Evolutionary conservation across 1,284 basidiomycete species (phyloP).

Genomic region (Xanthoconium separans): DNA sequence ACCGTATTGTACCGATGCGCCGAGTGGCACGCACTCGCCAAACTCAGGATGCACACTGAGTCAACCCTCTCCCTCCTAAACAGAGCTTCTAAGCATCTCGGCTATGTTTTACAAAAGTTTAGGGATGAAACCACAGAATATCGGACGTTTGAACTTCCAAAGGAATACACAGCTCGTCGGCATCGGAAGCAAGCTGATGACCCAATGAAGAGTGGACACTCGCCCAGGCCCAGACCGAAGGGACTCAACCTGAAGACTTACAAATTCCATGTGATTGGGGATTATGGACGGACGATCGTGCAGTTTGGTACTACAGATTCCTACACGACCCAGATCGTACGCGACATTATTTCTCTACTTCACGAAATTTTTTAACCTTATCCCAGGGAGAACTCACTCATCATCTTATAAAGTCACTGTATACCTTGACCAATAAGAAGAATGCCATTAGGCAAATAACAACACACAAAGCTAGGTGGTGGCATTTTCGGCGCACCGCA

Average conservation of each 20-base stretch:
- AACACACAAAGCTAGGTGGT: slow-evolving; percentile 5
- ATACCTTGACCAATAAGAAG: slow-evolving; percentile 29
- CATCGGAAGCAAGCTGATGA: not conserved
- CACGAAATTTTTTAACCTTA: not conserved
- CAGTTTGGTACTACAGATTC: no score
- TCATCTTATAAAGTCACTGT: slow-evolving; percentile 29
- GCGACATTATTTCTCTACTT: no score
- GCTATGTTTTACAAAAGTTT: no score
- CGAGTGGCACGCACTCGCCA: no score
- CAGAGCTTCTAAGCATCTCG: no score
- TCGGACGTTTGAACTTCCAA: not conserved
- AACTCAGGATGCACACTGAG: no score
- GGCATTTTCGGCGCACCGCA: not conserved
- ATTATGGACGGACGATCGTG: slow-evolving; percentile 32
- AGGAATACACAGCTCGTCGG: not conserved
- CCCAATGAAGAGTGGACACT: not conserved
- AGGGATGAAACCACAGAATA: not conserved
- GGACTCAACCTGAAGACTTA: slow-evolving; percentile 10
- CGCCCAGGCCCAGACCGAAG: not conserved
- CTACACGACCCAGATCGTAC: slow-evolving; percentile 11
- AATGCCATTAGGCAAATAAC: slow-evolving; percentile 27
- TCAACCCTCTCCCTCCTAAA: no score
- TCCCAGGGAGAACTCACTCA: slow-evolving; percentile 36
- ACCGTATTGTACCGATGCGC: no score
- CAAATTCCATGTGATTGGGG: slow-evolving; percentile 38